These are phyloP conservation scores for Oligophagozyma castellii DNA, from an alignment of 1,139 yeast genomes.

Conservation along the genomic window DNA sequence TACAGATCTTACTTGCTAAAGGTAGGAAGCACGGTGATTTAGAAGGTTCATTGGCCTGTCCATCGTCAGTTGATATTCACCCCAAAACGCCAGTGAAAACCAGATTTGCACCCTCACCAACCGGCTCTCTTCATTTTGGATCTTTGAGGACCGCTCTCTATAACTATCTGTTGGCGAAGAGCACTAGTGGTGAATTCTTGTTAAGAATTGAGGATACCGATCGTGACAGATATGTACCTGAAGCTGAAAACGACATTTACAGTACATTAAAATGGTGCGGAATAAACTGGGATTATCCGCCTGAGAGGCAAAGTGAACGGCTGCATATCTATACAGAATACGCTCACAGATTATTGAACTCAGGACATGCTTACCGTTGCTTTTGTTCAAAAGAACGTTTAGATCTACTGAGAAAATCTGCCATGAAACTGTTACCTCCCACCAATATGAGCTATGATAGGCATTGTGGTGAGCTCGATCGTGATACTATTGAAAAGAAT, in stretches of 20 bases:
- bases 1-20: no score
- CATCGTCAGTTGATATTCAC: slow-evolving; percentile 27
- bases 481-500: slow-evolving; percentile 29
- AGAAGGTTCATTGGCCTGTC: no score
- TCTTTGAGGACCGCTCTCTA: slow-evolving; percentile 86
- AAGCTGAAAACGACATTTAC: slow-evolving; percentile 74
- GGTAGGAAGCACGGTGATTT: no score
- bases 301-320: slow-evolving; percentile 73
- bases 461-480: slow-evolving; percentile 40
- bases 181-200: slow-evolving; percentile 69
- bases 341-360: slow-evolving; percentile 39
- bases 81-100: slow-evolving; percentile 60
- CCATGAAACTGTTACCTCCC: slow-evolving; percentile 66
- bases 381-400: slow-evolving; percentile 76
- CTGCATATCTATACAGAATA: slow-evolving; percentile 47
- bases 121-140: slow-evolving; percentile 86
- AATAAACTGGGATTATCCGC: slow-evolving; percentile 70
- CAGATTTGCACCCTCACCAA: slow-evolving; percentile 96
- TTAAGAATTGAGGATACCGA: slow-evolving; percentile 89
- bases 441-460: slow-evolving; percentile 89
- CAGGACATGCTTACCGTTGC: slow-evolving; percentile 74
- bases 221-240: slow-evolving; percentile 56
- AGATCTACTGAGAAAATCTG: slow-evolving; percentile 51
- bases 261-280: slow-evolving; percentile 71
- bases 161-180: slow-evolving; percentile 68